Conservation (phyloP, 2,329 filamentous ascomycete genomes). For the Exserohilum rostratum region DNA sequence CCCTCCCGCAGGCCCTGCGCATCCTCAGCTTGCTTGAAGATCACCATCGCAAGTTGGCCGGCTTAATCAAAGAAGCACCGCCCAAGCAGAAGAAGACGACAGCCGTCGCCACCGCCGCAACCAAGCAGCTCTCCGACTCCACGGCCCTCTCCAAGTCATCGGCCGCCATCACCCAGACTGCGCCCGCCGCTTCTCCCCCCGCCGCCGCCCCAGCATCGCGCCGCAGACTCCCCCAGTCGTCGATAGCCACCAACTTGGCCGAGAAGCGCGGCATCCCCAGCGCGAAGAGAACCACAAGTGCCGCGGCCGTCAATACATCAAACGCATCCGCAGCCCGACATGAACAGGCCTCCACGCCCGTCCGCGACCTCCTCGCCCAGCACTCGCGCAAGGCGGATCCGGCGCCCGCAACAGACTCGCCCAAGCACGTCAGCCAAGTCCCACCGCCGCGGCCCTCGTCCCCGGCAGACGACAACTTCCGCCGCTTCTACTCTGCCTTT, state of each 20-base stretch:
- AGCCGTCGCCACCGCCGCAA: conserved; percentile 11
- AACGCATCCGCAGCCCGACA: conserved; percentile 67
- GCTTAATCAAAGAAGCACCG: conserved; percentile 74
- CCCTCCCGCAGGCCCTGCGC: conserved; percentile 68
- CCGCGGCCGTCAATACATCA: conserved; percentile 74
- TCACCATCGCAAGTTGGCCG: conserved; percentile 83
- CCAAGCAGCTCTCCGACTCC: conserved; percentile 19
- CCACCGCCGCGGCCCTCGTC: conserved; percentile 25
- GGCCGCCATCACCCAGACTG: conserved; percentile 37
- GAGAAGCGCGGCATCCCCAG: conserved; percentile 78
- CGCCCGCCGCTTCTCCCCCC: conserved; percentile 35
- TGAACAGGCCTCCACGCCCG: conserved; percentile 39
- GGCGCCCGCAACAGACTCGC: conserved; percentile 18
- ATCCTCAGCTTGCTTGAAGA: conserved; percentile 84
- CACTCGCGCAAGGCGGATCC: conserved; percentile 38
- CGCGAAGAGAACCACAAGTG: conserved; percentile 65
- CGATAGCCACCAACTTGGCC: conserved; percentile 86
- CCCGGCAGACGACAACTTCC: conserved; percentile 75
- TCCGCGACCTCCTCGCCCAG: conserved; percentile 41
- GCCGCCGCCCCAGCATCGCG: conserved; percentile 42
- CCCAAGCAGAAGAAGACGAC: conserved; percentile 35
- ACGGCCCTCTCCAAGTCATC: conserved; percentile 26
- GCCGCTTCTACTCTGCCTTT: conserved; percentile 90
- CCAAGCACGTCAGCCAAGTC: conserved; percentile 20
- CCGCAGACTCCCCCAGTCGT: conserved; percentile 68